Conservation (phyloP, 129 eudicot species). For the Calendula officinalis region DNA sequence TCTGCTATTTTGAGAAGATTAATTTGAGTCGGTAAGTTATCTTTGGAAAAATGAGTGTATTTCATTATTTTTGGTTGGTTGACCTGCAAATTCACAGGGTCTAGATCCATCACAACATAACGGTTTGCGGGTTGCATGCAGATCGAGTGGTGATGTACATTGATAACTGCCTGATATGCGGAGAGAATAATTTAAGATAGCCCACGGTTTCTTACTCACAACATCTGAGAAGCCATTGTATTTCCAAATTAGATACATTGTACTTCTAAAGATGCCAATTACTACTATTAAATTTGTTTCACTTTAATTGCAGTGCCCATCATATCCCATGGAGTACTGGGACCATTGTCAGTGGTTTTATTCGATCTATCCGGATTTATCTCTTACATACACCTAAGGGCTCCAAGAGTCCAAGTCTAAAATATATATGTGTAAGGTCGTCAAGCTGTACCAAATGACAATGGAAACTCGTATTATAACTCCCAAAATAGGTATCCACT, state of each 20-base stretch:
- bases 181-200: slow-evolving; percentile 5
- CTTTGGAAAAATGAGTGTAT: too few species aligned
- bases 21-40: too few species aligned
- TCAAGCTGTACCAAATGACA: neutral
- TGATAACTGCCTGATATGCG: neutral
- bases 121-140: slow-evolving; percentile 9
- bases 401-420: too few species aligned
- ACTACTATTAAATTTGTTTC: slow-evolving; percentile 8
- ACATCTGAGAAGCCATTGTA: neutral
- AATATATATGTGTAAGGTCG: neutral
- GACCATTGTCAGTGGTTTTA: slow-evolving; percentile 20
- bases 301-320: neutral
- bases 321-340: slow-evolving; percentile 11
- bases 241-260: neutral
- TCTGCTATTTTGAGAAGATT: too few species aligned
- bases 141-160: neutral
- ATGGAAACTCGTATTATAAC: neutral
- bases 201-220: neutral
- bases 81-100: neutral
- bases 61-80: too few species aligned
- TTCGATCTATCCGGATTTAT: slow-evolving; percentile 12
- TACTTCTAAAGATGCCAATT: slow-evolving; percentile 7
- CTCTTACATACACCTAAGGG: neutral
- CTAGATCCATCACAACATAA: too few species aligned
- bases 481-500: too few species aligned